phyloP scores from a whole-genome alignment of 2,329 filamentous ascomycete species.

The Mycocentrospora acerina region DNA sequence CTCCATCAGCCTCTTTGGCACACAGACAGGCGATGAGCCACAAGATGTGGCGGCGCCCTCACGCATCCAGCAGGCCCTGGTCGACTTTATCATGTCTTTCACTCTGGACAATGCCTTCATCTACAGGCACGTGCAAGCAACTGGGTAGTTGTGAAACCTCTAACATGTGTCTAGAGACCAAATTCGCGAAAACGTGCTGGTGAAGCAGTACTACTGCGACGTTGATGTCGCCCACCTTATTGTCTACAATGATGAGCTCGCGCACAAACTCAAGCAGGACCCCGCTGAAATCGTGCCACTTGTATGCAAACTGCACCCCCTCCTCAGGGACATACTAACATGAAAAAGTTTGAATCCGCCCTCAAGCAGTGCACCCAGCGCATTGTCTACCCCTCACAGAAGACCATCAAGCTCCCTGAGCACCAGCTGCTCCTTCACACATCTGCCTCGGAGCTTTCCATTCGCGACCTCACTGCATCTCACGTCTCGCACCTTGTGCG shows the following conservation, averaged over 20 bases:
- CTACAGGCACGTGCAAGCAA: constrained; percentile 68
- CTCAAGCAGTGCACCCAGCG: constrained; percentile 88
- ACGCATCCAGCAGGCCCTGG: constrained; percentile 71
- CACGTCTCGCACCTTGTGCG: constrained; percentile 93
- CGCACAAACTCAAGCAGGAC: constrained; percentile 83
- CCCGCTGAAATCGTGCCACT: constrained; percentile 91
- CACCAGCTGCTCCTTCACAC: constrained; percentile 96
- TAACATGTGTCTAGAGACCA: too few species aligned
- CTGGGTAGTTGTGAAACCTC: too few species aligned
- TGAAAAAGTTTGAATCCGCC: constrained; percentile 78
- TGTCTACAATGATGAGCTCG: constrained; percentile 92
- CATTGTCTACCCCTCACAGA: constrained; percentile 81
- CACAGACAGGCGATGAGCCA: constrained; percentile 37
- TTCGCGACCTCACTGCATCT: constrained; percentile 88
- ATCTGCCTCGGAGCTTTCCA: constrained; percentile 84
- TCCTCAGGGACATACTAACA: constrained; percentile 13
- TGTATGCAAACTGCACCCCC: constrained; percentile 53
- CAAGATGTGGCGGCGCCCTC: constrained; percentile 36
- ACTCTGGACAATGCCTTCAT: constrained; percentile 92
- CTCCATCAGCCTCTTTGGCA: constrained; percentile 74
- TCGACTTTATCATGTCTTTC: constrained; percentile 91
- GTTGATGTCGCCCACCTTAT: constrained; percentile 95
- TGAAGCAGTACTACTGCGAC: constrained; percentile 95
- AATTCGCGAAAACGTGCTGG: constrained; percentile 87
- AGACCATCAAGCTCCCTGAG: constrained; percentile 71